Percentiles rank a stretch among this genome's conserved stretches.
These are phyloP conservation scores for Elaeis guineensis DNA, from an alignment of 176 grass and related monocot genomes.

Conservation along the genomic window DNA sequence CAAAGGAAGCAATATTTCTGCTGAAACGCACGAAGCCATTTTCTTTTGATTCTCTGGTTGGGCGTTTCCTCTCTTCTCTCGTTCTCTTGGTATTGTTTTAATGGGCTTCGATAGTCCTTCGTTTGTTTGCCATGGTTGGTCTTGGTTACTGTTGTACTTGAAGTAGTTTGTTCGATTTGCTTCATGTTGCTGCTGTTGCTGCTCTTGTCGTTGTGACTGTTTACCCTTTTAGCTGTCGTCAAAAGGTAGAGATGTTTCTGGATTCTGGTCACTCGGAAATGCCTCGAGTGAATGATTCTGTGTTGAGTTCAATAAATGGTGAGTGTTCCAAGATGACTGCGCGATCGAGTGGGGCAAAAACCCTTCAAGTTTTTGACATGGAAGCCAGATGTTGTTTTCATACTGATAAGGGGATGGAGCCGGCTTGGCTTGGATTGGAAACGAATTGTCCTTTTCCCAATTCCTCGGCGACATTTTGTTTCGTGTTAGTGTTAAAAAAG, in stretches of 20 bases:
- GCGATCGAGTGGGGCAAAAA: too few species aligned
- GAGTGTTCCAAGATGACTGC: too few species aligned
- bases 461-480: neutral
- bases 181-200: constrained; percentile 32
- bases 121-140: constrained; percentile 30
- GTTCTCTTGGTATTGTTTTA: constrained; percentile 45
- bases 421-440: neutral
- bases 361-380: neutral
- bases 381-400: constrained; percentile 13
- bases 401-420: too few species aligned
- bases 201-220: constrained; percentile 12
- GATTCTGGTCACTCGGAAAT: too few species aligned
- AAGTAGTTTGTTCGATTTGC: constrained; percentile 9
- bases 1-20: neutral
- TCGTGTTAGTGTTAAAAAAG: neutral
- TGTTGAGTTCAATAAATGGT: too few species aligned
- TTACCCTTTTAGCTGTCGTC: constrained; percentile 12
- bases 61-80: constrained; percentile 31
- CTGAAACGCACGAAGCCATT: constrained; percentile 1
- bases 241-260: too few species aligned
- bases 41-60: constrained; percentile 21
- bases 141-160: constrained; percentile 26
- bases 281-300: too few species aligned
- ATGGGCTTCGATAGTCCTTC: constrained; percentile 17
- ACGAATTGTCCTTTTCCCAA: neutral